A percentile compares a stretch with the other conserved stretches of the same genome.
phyloP scores from a whole-genome alignment of 2,329 filamentous ascomycete genomes.

The Botryotinia convoluta region DNA sequence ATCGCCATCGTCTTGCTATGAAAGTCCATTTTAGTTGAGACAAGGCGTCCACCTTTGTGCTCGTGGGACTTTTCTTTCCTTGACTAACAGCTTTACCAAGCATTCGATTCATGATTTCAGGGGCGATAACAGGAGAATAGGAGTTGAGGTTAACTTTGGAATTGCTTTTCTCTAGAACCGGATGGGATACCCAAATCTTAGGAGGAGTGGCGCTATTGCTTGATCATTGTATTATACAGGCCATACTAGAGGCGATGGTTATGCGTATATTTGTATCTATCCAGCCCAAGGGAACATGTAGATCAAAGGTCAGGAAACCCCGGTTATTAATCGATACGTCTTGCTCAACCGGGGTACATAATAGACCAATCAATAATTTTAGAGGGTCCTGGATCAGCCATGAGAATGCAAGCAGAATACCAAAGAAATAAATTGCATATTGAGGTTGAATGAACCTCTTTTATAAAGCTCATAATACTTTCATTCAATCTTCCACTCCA shows the following conservation, averaged over 20 bases:
- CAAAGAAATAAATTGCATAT: not conserved
- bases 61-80: not conserved
- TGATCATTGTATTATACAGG: not conserved
- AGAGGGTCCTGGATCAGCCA: not conserved
- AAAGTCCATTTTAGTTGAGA: not conserved
- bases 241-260: not conserved
- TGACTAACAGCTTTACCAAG: not conserved
- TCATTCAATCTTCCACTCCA: not conserved
- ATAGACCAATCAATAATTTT: not conserved
- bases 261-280: not conserved
- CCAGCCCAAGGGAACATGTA: not conserved
- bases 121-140: not conserved
- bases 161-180: not conserved
- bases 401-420: no score
- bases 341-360: not conserved
- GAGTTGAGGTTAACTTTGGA: slow-evolving; percentile 1
- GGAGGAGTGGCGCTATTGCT: not conserved
- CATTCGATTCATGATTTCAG: not conserved
- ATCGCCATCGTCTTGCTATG: not conserved
- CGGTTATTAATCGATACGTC: not conserved
- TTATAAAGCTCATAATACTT: not conserved
- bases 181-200: slow-evolving; percentile 4
- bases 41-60: not conserved
- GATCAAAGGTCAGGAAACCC: not conserved
- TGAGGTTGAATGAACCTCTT: not conserved